These are phyloP conservation scores for Cyberlindnera maclurae DNA, from an alignment of 805 yeast species.

Conservation along the genomic window DNA sequence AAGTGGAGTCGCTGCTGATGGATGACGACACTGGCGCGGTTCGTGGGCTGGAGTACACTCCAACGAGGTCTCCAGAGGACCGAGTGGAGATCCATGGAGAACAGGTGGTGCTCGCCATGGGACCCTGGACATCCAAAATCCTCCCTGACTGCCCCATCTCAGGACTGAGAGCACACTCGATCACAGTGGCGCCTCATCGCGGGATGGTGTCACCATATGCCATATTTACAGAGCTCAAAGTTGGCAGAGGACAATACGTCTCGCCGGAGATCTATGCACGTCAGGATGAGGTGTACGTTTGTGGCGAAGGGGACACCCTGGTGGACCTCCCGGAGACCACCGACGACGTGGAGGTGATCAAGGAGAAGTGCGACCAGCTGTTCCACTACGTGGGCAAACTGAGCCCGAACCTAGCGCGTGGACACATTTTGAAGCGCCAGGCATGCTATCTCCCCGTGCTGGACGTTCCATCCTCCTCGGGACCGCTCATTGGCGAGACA, in stretches of 20 bases:
- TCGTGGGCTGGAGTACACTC: constrained; percentile 59
- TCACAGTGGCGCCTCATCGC: constrained; percentile 75
- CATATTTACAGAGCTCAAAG: constrained; percentile 81
- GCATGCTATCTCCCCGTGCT: constrained; percentile 95
- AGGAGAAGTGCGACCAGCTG: constrained; percentile 81
- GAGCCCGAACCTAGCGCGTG: constrained; percentile 61
- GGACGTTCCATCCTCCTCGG: constrained; percentile 86
- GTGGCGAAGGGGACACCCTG: constrained; percentile 93
- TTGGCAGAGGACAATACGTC: constrained; percentile 61
- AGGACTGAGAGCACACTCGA: constrained; percentile 91
- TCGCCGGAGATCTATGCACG: constrained; percentile 95
- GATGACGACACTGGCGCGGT: constrained; percentile 61
- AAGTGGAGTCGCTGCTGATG: constrained; percentile 62
- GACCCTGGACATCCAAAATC: constrained; percentile 95
- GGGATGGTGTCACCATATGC: constrained; percentile 87
- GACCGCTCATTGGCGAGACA: constrained; percentile 92
- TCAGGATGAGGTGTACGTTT: constrained; percentile 90
- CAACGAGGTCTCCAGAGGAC: constrained; percentile 27
- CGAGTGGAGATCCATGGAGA: constrained; percentile 53
- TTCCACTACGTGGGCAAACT: constrained; percentile 75
- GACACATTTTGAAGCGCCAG: constrained; percentile 74
- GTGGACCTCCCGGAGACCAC: constrained; percentile 91
- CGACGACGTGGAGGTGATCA: constrained; percentile 84
- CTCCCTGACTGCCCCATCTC: constrained; percentile 91
- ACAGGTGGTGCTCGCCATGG: constrained; percentile 78